phyloP scores from a whole-genome alignment of 768 basidiomycete genomes.

The Trametes sanguinea region DNA sequence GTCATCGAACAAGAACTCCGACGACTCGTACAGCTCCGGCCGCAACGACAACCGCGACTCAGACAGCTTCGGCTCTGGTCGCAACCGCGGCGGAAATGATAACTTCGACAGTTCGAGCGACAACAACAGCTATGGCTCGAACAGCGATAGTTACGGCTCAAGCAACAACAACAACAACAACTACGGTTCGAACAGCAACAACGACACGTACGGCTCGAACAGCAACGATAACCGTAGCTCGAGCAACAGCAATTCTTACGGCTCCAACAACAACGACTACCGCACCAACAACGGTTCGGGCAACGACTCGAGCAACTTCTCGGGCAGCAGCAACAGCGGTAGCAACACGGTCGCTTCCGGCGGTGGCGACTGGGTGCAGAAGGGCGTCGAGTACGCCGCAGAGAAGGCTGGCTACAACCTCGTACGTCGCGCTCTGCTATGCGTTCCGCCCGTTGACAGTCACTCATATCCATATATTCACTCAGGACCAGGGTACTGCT shows the following conservation, averaged over 20 bases:
- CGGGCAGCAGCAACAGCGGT: constrained; percentile 9
- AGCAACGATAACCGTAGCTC: not conserved
- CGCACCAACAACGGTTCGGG: constrained; percentile 6
- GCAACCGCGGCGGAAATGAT: constrained; percentile 25
- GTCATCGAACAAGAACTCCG: constrained; percentile 1
- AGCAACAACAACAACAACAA: constrained; percentile 4
- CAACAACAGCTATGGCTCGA: not conserved
- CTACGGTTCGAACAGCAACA: constrained; percentile 6
- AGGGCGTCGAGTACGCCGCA: constrained; percentile 40
- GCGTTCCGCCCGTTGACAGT: not conserved
- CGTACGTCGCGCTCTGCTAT: constrained; percentile 33
- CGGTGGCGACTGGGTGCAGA: constrained; percentile 38
- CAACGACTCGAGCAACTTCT: not conserved
- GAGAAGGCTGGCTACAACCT: constrained; percentile 46
- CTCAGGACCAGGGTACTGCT: constrained; percentile 38
- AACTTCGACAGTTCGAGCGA: no score
- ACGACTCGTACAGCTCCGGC: constrained; percentile 13
- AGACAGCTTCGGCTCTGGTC: constrained; percentile 20
- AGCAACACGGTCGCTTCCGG: constrained; percentile 25
- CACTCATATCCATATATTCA: not conserved
- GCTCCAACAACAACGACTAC: constrained; percentile 15
- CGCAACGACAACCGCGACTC: not conserved
- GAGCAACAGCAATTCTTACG: not conserved
- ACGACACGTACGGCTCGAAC: constrained; percentile 10
- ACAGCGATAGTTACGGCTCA: constrained; percentile 10